phyloP scores from a whole-genome alignment of 2,329 filamentous ascomycete species.

The Pestalotiopsis sp. region DNA sequence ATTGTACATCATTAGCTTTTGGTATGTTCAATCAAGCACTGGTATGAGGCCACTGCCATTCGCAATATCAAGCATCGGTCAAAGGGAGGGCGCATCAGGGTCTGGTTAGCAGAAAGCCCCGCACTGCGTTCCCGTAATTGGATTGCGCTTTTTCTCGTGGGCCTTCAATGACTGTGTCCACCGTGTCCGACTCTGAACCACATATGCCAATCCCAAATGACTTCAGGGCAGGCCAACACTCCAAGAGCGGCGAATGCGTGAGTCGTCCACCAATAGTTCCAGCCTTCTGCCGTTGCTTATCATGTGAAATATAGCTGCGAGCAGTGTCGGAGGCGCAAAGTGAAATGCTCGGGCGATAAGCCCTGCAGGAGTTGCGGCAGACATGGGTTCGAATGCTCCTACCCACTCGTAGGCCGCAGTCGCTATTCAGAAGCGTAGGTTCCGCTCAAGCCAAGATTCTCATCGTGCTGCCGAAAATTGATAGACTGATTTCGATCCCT shows the following conservation, averaged over 20 bases:
- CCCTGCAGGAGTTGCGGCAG: background rate
- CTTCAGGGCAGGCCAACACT: background rate
- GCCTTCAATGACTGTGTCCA: background rate
- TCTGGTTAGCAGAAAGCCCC: background rate
- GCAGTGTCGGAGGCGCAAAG: background rate
- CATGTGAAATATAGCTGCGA: background rate
- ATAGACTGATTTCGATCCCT: background rate
- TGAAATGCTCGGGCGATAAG: background rate
- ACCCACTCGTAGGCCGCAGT: background rate
- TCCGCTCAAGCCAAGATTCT: background rate
- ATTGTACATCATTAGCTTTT: too few species aligned
- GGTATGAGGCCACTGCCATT: background rate
- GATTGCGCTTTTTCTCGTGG: background rate
- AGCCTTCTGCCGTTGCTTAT: background rate
- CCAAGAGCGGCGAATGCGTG: background rate
- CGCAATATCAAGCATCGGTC: background rate
- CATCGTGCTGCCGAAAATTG: background rate
- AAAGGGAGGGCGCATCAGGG: background rate
- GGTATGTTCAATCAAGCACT: background rate
- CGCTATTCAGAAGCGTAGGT: background rate
- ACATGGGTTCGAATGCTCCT: background rate
- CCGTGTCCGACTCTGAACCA: background rate
- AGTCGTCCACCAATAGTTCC: background rate
- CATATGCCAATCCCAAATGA: background rate
- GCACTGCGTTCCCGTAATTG: background rate